Base-by-base conservation (phyloP, 2,329 filamentous ascomycete genomes). In the Eurotiales sp. region DNA sequence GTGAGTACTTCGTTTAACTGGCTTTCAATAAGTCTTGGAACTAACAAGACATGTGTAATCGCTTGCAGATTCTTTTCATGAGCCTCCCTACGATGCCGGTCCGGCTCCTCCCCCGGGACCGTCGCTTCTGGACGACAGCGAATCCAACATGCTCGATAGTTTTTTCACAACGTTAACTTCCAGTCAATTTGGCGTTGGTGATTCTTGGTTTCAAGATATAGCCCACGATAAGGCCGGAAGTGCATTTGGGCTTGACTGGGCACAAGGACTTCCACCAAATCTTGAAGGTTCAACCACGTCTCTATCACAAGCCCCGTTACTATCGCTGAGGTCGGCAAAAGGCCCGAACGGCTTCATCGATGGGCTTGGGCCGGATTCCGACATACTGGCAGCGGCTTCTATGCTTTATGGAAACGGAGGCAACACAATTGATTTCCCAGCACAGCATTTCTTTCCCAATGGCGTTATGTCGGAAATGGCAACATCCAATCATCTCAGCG, bases 271-370 rank as follows among this genome's bases (percentile, higher is more conserved):
- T 17, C 84, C 84, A 4, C 84, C 84, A 1, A 77, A 77, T 44
- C 83, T 87, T 57, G 80, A 87, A 70, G 84, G 84, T 46, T 82
- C 84, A 11, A 74, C 80, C 1, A 85, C 84, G 17, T 85, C 82
- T 3, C 80, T 81, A 56, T 82, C 83, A 15, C 77, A 81, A 45
- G 78, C 80, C 30, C 69, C 67, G 2, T 56, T 63, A 21, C 56
- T 63, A 40, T 60, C 63, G 32, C 61, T 61, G 25, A 56, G 56
- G 12, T 41, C 59, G 19, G 58, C 61, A 12, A 70, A 70, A 48
- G 41, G 59, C 10, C 44, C 52, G 1, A 53, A 62, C 22, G 59
- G 59, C 7, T 46, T 60, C 46, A 54, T 64, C 40, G 52, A 56
- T 36, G 61, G 56, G 43, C 53, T 62, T 15, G 53, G 58, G 34